Evolutionary conservation across 1,139 yeast genomes (phyloP).

Genomic region (Lodderomyces margitis): DNA sequence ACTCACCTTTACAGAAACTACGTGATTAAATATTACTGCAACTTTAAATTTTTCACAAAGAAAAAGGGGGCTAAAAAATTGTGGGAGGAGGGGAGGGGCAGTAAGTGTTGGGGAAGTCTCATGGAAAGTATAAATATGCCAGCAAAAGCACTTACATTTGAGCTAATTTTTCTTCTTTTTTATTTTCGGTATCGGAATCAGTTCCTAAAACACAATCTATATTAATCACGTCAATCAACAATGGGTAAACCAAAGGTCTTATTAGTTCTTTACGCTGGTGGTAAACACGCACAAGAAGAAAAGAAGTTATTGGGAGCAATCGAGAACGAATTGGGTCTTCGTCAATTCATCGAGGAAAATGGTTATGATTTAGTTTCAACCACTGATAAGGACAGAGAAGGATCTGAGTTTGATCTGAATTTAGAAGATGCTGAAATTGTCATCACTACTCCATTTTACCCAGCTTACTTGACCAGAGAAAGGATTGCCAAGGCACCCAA

Average conservation of each 20-base stretch:
- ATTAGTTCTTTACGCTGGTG: conserved; percentile 55
- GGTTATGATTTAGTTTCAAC: conserved; percentile 73
- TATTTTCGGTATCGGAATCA: too few species aligned
- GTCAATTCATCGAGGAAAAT: conserved; percentile 58
- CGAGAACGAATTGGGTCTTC: conserved; percentile 75
- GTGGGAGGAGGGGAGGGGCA: neutral
- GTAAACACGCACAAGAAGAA: conserved; percentile 59
- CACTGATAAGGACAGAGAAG: conserved; percentile 52
- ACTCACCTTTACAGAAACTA: neutral
- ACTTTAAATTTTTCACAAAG: neutral
- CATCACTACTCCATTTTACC: conserved; percentile 83
- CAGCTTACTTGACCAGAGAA: conserved; percentile 69
- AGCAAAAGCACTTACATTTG: too few species aligned
- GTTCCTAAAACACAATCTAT: neutral
- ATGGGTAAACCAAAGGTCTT: conserved; percentile 42
- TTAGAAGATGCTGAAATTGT: conserved; percentile 55
- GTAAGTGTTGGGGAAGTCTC: neutral
- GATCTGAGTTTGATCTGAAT: conserved; percentile 10
- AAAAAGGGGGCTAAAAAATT: neutral
- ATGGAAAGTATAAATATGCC: too few species aligned
- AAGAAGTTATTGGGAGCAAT: conserved; percentile 63
- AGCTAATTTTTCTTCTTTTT: too few species aligned
- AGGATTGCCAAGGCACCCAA: conserved; percentile 71
- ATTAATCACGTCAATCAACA: neutral
- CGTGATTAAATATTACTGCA: conserved; percentile 1